Percentiles rank a stretch among this genome's conserved stretches.
Conservation (phyloP, 179 eudicot genomes). For the Patellifolia procumbens region DNA sequence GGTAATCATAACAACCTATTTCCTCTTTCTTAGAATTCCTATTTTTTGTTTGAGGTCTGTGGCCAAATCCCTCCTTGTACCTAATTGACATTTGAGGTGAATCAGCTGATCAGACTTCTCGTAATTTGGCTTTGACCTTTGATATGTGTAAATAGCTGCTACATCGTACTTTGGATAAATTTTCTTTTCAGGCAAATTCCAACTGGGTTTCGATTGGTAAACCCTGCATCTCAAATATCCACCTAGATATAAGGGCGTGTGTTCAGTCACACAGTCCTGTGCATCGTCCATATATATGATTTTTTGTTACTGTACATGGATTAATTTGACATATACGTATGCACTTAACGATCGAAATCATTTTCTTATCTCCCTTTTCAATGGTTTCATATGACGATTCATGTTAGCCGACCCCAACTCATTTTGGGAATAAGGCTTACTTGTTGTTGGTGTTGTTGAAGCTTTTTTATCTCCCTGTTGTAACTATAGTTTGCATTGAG, state of each 20-base stretch:
- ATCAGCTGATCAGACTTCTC: not conserved
- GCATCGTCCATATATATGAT: not conserved
- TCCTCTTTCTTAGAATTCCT: not conserved
- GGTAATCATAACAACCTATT: constrained; percentile 43
- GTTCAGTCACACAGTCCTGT: too few species aligned
- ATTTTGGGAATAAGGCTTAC: not conserved
- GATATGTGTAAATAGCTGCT: not conserved
- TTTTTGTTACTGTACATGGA: not conserved
- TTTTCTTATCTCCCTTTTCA: not conserved
- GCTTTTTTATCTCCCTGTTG: not conserved
- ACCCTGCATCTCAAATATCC: not conserved
- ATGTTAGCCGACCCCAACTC: too few species aligned
- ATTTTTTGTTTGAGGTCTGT: not conserved
- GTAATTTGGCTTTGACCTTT: not conserved
- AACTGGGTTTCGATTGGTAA: not conserved
- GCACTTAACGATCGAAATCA: not conserved
- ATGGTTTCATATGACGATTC: too few species aligned
- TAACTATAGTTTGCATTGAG: not conserved
- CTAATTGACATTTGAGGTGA: not conserved
- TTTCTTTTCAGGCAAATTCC: not conserved
- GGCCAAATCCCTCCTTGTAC: not conserved
- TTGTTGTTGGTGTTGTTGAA: too few species aligned
- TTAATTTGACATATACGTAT: not conserved
- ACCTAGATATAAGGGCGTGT: not conserved
- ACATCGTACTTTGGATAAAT: not conserved